Conservation (phyloP, 1,284 basidiomycete genomes). For the Entoloma clypeatum region DNA sequence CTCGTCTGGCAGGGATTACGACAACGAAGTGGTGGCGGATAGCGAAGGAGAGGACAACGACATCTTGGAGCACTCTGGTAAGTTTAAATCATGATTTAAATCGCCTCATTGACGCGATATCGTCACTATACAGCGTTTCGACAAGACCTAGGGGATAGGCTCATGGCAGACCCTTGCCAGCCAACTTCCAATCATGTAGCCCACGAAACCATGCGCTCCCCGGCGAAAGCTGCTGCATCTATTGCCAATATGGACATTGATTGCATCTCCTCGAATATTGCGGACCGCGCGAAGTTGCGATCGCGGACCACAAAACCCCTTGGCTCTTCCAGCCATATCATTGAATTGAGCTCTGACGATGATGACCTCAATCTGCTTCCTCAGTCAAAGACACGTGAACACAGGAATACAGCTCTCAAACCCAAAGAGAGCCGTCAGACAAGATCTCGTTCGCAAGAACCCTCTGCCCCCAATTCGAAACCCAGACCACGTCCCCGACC, state of each 20-base stretch:
- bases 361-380: constrained; percentile 23
- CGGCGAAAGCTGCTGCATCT: constrained; percentile 2
- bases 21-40: constrained; percentile 22
- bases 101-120: no score
- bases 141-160: no score
- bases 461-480: constrained; percentile 12
- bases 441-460: constrained; percentile 5
- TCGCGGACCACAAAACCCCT: constrained; percentile 24
- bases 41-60: constrained; percentile 20
- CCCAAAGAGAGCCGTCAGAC: constrained; percentile 14
- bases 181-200: no score
- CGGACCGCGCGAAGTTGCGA: constrained; percentile 38
- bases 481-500: constrained; percentile 23
- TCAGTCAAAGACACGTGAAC: constrained; percentile 9
- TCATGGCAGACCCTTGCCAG: no score
- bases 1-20: constrained; percentile 8
- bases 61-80: neutral
- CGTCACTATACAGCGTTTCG: no score
- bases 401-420: constrained; percentile 16
- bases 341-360: constrained; percentile 25
- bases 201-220: no score
- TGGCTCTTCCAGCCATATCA: constrained; percentile 17
- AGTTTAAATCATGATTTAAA: no score
- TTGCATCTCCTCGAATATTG: constrained; percentile 26
- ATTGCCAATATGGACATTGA: constrained; percentile 10